Base-by-base conservation (phyloP, 805 yeast species). In the Vanderwaltozyma polyspora region DNA sequence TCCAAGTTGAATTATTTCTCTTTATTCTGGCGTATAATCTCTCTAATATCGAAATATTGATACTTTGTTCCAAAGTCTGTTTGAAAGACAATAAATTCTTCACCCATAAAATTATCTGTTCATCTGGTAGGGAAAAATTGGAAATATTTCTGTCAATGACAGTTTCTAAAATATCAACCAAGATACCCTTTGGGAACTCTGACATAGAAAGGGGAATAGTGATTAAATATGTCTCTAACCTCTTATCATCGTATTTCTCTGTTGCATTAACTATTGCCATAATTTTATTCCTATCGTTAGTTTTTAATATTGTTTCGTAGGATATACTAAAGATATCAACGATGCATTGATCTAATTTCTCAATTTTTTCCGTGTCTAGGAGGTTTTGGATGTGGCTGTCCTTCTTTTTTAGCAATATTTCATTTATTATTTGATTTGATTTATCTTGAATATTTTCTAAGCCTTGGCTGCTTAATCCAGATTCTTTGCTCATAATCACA, bases 61-160 rank as follows among this genome's bases (percentile, higher is more conserved):
- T 5, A 5, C 14, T 18, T 11, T 17, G 2, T 18, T 33, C 35
- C 15, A 23, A 24, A 14, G 28, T 28, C n/a, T 23, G 10, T 2
- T 15, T 33, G 13, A 9, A 17, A 6, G 19, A 27, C 17, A 33
- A 21, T 10, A 27, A 18, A 7, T 26, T 11, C 28, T 33, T 33
- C 3, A 23, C 16, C 35, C 35, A 33, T 11, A 7, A 29, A 25
- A 28, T 12, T 14, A 33, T 6, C 10, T 19, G 9, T 4, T 14
- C 6, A 6, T 50, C 45, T 5, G 39, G 41, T 1, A 46, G 15
- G 0, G 28, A 8, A 0, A 32, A 6, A 15, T 43, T 41, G 1
- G 34, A 36, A 3, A 58, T 32, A 28, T 55, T 49, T 22, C 57
- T 44, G 18, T 50, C 48, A 11, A 55, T 37, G 1, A 60, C 24